Evolutionary conservation across 306 rosid species (phyloP).

Genomic region (Fragaria vesca): DNA sequence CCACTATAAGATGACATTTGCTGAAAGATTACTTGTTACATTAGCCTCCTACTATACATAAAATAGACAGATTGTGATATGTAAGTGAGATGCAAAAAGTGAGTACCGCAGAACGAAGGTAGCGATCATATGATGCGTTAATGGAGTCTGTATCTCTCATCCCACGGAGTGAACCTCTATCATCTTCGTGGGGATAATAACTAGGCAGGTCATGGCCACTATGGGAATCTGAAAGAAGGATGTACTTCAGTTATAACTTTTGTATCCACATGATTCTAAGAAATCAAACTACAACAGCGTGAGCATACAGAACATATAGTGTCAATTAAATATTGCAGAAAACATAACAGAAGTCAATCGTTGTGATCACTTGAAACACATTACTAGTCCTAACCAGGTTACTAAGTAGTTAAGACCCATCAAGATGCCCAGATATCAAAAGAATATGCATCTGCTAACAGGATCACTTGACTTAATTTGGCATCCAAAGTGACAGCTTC

Average conservation of each 20-base stretch:
- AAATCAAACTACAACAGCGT: background rate
- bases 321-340: background rate
- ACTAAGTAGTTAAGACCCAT: background rate
- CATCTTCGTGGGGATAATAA: constrained; percentile 75
- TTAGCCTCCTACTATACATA: constrained; percentile 31
- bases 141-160: constrained; percentile 86
- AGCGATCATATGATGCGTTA: constrained; percentile 93
- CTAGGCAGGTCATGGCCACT: constrained; percentile 63
- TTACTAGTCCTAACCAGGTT: background rate
- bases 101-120: constrained; percentile 79
- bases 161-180: constrained; percentile 70
- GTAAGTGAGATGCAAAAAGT: constrained; percentile 24
- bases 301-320: background rate
- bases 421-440: background rate
- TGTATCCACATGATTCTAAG: constrained; percentile 1
- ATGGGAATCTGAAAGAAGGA: constrained; percentile 58
- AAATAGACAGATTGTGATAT: background rate
- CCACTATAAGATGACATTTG: constrained; percentile 73
- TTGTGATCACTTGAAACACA: background rate
- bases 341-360: background rate
- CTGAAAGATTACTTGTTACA: constrained; percentile 41
- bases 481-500: background rate
- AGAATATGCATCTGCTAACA: constrained; percentile 6
- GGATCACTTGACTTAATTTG: background rate
- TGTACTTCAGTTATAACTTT: constrained; percentile 28